Evolutionary conservation across 2,329 filamentous ascomycete species (phyloP).

Genomic region (Penicillium thymicola): DNA sequence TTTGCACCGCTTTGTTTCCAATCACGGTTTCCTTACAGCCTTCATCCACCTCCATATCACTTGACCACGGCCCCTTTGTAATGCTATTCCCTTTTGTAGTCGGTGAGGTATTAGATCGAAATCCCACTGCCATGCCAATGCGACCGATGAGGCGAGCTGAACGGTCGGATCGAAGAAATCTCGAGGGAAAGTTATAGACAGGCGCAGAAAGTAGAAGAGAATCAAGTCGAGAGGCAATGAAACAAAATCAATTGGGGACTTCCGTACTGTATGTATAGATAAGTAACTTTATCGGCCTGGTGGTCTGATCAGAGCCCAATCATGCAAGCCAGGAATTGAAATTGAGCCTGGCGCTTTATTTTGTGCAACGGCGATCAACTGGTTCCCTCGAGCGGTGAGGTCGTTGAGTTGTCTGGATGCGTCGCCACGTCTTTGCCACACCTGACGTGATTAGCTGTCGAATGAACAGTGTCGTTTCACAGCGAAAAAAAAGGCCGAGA

Average conservation of each 20-base stretch:
- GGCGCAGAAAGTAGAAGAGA: background rate
- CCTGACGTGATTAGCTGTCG: background rate
- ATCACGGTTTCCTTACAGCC: slow-evolving; percentile 16
- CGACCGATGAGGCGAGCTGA: background rate
- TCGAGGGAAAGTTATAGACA: background rate
- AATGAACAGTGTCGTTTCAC: background rate
- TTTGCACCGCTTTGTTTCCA: slow-evolving; percentile 5
- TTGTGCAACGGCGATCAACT: background rate
- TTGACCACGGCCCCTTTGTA: slow-evolving; percentile 13
- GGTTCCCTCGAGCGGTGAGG: slow-evolving; percentile 4
- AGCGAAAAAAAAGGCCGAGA: background rate
- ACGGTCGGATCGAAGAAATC: background rate
- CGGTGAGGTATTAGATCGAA: slow-evolving; percentile 7
- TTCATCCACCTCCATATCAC: slow-evolving; percentile 30
- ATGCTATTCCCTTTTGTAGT: background rate
- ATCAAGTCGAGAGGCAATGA: background rate
- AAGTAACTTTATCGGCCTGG: background rate
- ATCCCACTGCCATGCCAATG: slow-evolving; percentile 21
- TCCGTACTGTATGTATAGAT: background rate
- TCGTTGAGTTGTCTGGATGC: background rate
- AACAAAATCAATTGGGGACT: background rate
- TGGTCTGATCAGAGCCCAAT: slow-evolving; percentile 4
- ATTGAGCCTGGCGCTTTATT: background rate
- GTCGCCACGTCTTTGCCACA: slow-evolving; percentile 11
- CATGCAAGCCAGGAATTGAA: slow-evolving; percentile 1